Evolutionary conservation across 2,329 filamentous ascomycete genomes (phyloP).

Genomic region (Aspergillus hortae): DNA sequence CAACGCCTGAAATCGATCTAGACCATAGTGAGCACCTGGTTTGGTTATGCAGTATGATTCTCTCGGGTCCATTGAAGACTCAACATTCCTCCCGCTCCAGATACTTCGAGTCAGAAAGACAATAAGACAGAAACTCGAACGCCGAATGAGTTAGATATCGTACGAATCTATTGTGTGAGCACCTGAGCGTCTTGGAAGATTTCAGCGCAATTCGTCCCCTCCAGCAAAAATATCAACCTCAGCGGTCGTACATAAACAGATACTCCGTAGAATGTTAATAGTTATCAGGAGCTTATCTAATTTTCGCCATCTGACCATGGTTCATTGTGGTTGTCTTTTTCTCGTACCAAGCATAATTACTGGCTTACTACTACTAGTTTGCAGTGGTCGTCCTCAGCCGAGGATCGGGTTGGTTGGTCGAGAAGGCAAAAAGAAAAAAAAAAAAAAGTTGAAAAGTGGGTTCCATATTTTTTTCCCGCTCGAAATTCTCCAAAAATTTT

Average conservation of each 20-base stretch:
- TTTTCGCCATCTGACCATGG: conserved; percentile 7
- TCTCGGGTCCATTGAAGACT: no score
- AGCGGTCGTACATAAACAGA: neutral
- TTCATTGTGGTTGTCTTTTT: neutral
- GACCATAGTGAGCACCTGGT: no score
- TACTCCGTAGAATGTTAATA: no score
- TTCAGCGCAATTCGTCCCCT: neutral
- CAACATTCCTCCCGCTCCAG: no score
- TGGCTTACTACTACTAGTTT: neutral
- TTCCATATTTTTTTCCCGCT: conserved; percentile 16
- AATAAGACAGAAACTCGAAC: no score
- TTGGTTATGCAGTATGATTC: no score
- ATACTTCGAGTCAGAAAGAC: no score
- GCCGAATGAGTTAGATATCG: no score
- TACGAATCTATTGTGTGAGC: neutral
- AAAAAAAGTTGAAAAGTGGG: conserved; percentile 16
- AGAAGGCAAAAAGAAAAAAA: conserved; percentile 10
- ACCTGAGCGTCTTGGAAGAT: neutral
- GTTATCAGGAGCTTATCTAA: conserved; percentile 13
- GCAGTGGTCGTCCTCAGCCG: conserved; percentile 6
- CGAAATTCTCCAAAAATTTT: conserved; percentile 16
- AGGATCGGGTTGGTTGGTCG: conserved; percentile 7
- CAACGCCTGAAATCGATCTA: no score
- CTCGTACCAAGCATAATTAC: neutral
- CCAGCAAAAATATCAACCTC: no score